Conservation (phyloP, 805 yeast species). For the Saturnispora halmiae region DNA sequence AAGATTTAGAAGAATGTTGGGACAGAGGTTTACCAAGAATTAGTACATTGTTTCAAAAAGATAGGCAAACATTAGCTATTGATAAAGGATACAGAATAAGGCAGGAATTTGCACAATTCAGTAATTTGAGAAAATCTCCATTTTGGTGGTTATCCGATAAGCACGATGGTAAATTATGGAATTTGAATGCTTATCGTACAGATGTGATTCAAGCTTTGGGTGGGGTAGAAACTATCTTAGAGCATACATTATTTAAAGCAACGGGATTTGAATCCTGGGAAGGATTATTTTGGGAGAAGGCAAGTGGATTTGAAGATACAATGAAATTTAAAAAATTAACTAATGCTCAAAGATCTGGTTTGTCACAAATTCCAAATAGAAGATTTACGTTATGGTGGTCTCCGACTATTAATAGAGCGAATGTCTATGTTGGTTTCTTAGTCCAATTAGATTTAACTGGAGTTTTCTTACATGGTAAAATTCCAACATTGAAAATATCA, state of each 20-base stretch:
- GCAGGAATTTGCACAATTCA: conserved; percentile 65
- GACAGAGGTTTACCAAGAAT: conserved; percentile 96
- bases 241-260: conserved; percentile 90
- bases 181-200: conserved; percentile 80
- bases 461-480: conserved; percentile 93
- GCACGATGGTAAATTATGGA: conserved; percentile 96
- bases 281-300: conserved; percentile 97
- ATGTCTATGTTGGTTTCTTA: conserved; percentile 93
- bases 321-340: conserved; percentile 91
- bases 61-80: conserved; percentile 86
- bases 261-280: conserved; percentile 99
- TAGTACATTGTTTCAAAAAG: conserved; percentile 89
- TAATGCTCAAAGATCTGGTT: conserved; percentile 94
- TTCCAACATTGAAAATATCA: conserved; percentile 93
- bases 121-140: conserved; percentile 67
- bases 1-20: conserved; percentile 92
- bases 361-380: conserved; percentile 95
- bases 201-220: conserved; percentile 97
- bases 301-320: conserved; percentile 94
- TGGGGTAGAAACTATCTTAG: conserved; percentile 91
- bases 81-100: conserved; percentile 90
- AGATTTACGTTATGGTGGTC: conserved; percentile 99
- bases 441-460: conserved; percentile 96
- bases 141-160: conserved; percentile 95
- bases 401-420: conserved; percentile 96